These are phyloP conservation scores for Pyrenochaeta sp. DNA, from an alignment of 2,329 filamentous ascomycete genomes.

Conservation along the genomic window DNA sequence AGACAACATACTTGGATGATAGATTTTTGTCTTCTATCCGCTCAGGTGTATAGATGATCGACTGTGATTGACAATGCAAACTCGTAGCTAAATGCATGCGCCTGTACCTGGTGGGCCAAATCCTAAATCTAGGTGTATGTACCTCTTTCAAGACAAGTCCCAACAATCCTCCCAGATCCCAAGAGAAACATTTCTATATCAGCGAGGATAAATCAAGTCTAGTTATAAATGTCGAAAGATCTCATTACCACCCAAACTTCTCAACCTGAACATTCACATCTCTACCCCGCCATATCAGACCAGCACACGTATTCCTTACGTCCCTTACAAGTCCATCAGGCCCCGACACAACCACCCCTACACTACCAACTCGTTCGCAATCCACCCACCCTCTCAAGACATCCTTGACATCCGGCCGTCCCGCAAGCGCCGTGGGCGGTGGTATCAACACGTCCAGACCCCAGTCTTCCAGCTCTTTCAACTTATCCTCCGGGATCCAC, in stretches of 20 bases:
- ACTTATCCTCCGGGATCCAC: constrained; percentile 62
- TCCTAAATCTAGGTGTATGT: too few species aligned
- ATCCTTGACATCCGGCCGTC: constrained; percentile 61
- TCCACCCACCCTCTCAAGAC: constrained; percentile 54
- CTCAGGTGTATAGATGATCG: too few species aligned
- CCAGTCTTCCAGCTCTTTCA: constrained; percentile 59
- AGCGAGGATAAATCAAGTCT: too few species aligned
- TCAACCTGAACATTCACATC: constrained; percentile 66
- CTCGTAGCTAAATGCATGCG: too few species aligned
- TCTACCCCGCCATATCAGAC: constrained; percentile 57
- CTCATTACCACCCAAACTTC: constrained; percentile 71
- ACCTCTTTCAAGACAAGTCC: too few species aligned
- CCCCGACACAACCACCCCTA: constrained; percentile 67
- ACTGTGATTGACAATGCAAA: too few species aligned
- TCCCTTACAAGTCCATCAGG: constrained; percentile 69
- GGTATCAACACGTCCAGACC: constrained; percentile 65
- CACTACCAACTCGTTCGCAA: constrained; percentile 39
- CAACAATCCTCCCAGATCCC: too few species aligned
- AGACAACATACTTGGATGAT: too few species aligned
- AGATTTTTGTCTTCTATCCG: too few species aligned
- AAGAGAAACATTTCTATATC: too few species aligned
- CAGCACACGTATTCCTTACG: constrained; percentile 67
- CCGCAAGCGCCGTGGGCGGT: constrained; percentile 62
- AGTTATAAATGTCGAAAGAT: too few species aligned
- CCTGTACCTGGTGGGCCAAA: too few species aligned